Evolutionary conservation across 495 filamentous ascomycete genomes (phyloP).

Genomic region (Trichoderma reesei): DNA sequence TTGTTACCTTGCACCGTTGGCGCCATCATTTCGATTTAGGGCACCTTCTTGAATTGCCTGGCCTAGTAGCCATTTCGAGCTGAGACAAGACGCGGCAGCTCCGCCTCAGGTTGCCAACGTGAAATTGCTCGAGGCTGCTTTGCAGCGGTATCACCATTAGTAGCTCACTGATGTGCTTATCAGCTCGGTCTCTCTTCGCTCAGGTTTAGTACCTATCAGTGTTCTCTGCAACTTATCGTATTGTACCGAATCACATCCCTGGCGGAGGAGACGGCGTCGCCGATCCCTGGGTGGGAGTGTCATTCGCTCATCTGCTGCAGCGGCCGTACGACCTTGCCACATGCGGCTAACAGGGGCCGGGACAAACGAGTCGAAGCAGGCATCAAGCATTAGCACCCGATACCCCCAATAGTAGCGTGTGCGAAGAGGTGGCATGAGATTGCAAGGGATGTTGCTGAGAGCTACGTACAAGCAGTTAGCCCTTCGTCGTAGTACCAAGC

Average conservation of each 20-base stretch:
- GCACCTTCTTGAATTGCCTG: not conserved
- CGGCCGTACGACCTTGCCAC: not conserved
- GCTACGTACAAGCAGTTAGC: not conserved
- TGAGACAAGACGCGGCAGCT: no score
- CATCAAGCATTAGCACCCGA: not conserved
- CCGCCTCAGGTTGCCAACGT: no score
- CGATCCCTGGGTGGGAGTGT: not conserved
- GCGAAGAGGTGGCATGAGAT: slow-evolving; percentile 1
- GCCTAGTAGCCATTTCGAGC: no score
- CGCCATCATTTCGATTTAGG: not conserved
- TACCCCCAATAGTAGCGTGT: not conserved
- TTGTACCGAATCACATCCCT: not conserved
- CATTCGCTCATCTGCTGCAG: not conserved
- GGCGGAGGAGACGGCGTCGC: not conserved
- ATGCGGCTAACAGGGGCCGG: not conserved
- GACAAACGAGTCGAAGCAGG: not conserved
- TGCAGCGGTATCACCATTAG: no score
- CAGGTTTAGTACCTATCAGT: no score
- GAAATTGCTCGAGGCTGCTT: no score
- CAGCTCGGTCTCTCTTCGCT: not conserved
- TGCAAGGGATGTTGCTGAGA: not conserved
- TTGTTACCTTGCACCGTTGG: not conserved
- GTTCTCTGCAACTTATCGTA: not conserved
- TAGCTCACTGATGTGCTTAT: not conserved
- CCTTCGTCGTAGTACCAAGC: no score